Evolutionary conservation across 495 filamentous ascomycete species (phyloP).

Genomic region (Aspergillus haitiensis): DNA sequence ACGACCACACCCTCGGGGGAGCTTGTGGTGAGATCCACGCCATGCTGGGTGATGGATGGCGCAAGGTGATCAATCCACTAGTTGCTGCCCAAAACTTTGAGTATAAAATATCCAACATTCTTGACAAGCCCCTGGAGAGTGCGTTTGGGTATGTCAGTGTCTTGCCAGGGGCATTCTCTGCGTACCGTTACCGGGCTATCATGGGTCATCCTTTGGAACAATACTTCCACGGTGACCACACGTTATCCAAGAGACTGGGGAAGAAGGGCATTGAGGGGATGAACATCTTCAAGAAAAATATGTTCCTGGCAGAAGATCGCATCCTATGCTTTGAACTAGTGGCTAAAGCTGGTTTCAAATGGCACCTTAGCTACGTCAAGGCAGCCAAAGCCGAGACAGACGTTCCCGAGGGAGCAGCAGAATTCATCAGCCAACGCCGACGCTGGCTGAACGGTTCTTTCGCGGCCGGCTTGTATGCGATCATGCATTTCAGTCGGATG

Average conservation of each 20-base stretch:
- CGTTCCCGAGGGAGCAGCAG: constrained; percentile 92
- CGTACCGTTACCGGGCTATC: constrained; percentile 95
- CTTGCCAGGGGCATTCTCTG: constrained; percentile 96
- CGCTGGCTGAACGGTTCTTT: constrained; percentile 99
- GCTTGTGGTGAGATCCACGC: constrained; percentile 99
- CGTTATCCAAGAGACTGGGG: constrained; percentile 85
- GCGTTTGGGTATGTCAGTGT: constrained; percentile 98
- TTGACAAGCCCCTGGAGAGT: constrained; percentile 95
- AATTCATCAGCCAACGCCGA: constrained; percentile 96
- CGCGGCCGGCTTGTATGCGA: constrained; percentile 90
- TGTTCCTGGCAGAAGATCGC: constrained; percentile 99
- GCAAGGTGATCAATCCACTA: constrained; percentile 87
- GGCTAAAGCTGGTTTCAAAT: constrained; percentile 96
- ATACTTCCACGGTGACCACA: constrained; percentile 99
- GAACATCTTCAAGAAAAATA: constrained; percentile 99
- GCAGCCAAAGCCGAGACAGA: constrained; percentile 98
- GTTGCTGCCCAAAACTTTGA: constrained; percentile 98
- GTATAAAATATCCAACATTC: constrained; percentile 99
- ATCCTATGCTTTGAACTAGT: constrained; percentile 99
- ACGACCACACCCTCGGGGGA: constrained; percentile 96
- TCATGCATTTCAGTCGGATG: constrained; percentile 99
- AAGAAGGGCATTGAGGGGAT: constrained; percentile 99
- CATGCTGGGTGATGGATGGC: constrained; percentile 91
- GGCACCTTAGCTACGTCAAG: constrained; percentile 98
- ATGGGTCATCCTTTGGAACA: constrained; percentile 96